A percentile compares a stretch with the other conserved stretches of the same genome.
These are phyloP conservation scores for Persicaria tinctoria DNA, from an alignment of 148 eudicot species.

Conservation along the genomic window DNA sequence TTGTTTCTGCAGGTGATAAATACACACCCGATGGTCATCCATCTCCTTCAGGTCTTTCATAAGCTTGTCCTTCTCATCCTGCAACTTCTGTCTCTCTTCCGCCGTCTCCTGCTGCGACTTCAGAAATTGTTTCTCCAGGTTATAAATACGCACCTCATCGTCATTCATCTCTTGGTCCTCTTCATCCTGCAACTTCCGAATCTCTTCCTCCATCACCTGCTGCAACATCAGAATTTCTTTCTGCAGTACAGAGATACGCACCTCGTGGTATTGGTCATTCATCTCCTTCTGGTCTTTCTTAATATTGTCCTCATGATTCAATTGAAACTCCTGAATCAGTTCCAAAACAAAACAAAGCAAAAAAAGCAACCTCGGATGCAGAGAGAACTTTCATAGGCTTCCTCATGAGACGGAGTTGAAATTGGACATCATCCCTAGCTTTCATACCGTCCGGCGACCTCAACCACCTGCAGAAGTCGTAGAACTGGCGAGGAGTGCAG, in stretches of 20 bases:
- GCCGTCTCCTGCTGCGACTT: too few relatives aligned
- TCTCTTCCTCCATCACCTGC: background rate
- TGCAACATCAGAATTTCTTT: background rate
- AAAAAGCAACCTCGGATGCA: background rate
- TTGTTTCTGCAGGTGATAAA: too few relatives aligned
- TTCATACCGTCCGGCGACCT: background rate
- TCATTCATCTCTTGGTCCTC: background rate
- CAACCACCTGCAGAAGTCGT: background rate
- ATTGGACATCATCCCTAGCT: background rate
- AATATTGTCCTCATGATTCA: background rate
- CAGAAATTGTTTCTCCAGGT: too few relatives aligned
- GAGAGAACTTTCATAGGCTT: background rate
- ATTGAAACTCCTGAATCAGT: background rate
- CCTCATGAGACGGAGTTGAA: background rate
- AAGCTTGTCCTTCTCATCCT: too few relatives aligned
- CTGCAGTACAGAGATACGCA: background rate
- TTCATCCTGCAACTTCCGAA: background rate
- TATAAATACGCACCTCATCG: too few relatives aligned
- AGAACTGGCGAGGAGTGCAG: background rate
- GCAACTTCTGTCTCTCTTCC: too few relatives aligned
- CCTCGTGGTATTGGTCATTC: background rate
- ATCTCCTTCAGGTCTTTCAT: too few relatives aligned
- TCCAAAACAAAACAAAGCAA: background rate
- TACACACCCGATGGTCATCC: too few relatives aligned
- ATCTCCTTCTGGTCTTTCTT: background rate